Evolutionary conservation across 148 eudicot species (phyloP), one percentile per base, ranked within the genome.

Genomic region (Rhododendron williamsianum): DNA sequence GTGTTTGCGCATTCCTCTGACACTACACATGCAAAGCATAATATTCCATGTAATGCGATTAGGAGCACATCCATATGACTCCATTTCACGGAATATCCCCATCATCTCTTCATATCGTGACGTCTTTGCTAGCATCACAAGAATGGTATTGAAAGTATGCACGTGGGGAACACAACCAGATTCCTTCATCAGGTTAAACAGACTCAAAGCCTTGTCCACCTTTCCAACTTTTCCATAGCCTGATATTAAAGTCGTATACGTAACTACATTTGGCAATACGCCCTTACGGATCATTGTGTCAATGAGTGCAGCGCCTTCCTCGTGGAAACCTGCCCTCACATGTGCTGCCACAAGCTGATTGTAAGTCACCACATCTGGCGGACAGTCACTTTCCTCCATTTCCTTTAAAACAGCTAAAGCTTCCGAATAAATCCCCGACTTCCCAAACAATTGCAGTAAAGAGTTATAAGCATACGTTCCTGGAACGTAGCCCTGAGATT

Each of bases 1-100:
- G 82, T 94, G 88, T 84, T 87, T 91, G 81, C 92, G 94, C 96
- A 93, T 90, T 11, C 97, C 99, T 54, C 67, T 90, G 27, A 87
- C 87, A 45, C 95, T 95, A 91, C 97, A 94, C 93, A 92, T 86
- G 6, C 95, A 92, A 85, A 96, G 94, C 91, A 94, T 91, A 0
- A 98, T 96, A 88, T 96, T 96, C 99, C 99, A 96, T 1, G 99
- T 96, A 69, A 91, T 85, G 46, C 92, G 94, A 87, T 96, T 91
- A 15, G 99, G 99, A 46, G 92, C 82, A 83, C 96, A 95, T 13
- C 97, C 94, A 38, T 91, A 91, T 69, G 87, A 83, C 88, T 96
- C 95, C 99, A 96, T 96, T 46, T 96, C 99, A 83, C 80, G 74
- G 3, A 96, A 86, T 76, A 96, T 84, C 65, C 87, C 91, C 88